Conservation (phyloP, 2,329 filamentous ascomycete species). For the Stagonosporopsis vannaccii region DNA sequence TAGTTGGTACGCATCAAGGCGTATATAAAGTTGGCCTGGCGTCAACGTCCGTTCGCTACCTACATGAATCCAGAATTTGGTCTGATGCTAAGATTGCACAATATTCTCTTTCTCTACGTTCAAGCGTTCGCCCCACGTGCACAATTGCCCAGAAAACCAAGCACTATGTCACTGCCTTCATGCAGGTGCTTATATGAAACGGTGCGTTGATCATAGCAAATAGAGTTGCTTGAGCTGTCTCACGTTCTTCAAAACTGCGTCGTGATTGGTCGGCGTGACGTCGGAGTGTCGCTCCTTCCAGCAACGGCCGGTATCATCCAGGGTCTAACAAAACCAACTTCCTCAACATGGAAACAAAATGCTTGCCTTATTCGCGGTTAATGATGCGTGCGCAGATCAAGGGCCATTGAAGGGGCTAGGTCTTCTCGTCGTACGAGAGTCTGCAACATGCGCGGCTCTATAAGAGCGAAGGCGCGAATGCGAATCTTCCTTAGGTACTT, state of each 20-base stretch:
- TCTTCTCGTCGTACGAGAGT: background rate
- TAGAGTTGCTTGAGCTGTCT: conserved; percentile 16
- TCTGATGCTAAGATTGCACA: background rate
- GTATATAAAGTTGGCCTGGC: background rate
- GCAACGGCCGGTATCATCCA: conserved; percentile 12
- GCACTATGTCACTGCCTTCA: conserved; percentile 4
- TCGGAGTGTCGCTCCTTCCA: conserved; percentile 18
- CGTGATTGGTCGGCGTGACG: conserved; percentile 20
- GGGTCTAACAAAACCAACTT: conserved; percentile 1
- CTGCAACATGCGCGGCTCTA: background rate
- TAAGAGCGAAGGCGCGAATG: background rate
- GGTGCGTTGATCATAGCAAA: conserved; percentile 11
- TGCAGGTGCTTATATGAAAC: conserved; percentile 10
- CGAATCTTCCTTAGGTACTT: background rate
- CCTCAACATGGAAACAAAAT: conserved; percentile 8
- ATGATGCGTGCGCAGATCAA: conserved; percentile 3
- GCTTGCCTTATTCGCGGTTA: conserved; percentile 1
- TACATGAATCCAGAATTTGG: background rate
- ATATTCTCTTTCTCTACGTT: background rate
- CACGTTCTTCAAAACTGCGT: conserved; percentile 25
- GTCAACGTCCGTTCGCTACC: conserved; percentile 6
- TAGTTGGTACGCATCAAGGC: background rate
- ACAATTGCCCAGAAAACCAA: conserved; percentile 11
- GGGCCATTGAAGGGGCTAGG: background rate
- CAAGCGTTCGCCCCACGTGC: background rate